Base-by-base conservation (phyloP, 129 eudicot species). In the Silybum marianum region DNA sequence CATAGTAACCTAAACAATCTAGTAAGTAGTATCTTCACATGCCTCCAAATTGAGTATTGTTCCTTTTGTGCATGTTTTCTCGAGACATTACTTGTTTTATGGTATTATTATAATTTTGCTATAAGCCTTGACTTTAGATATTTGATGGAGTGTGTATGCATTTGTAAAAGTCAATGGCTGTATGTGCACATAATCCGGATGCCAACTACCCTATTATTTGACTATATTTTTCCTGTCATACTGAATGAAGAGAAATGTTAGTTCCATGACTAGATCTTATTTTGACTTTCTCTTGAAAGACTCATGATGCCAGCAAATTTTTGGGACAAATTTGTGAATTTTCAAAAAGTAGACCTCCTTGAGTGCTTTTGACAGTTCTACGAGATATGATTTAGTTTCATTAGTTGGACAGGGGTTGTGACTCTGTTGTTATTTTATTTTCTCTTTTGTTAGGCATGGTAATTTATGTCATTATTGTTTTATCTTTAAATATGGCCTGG, bases 391-490 rank as follows among this genome's bases (percentile, higher is more conserved):
- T 13, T 58, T 46, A 32, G 67, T 32, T 75, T 58, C 62, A 4
- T 76, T 58, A 32, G 62, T 28, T 25, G 2, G 36, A n/a, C 38
- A n/a, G 40, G 40, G 71, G 9, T 32, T 26, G 78, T 67, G 60
- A 75, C 44, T 51, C 25, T 48, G 63, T 74, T 46, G 26, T 74
- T 40, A 44, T 14, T 14, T 18, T 6, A 1, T n/a, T 19, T 19
- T 19, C 23, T 58, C 10, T 18, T 58, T 24, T 58, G 9, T 75
- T 51, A 11, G 19, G n/a, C 69, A 28, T 51, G 36, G 36, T 46
- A 69, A 69, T 79, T 69, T 22, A 46, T 69, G 76, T 46, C 69
- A 46, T 46, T 25, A 24, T 79, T 9, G 34, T 79, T 34, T 10
- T 42, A 11, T 63, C n/a, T 69, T 69, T 69, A 22, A 78, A 67